A percentile compares a stretch with the other conserved stretches of the same genome.
phyloP scores from a whole-genome alignment of 352 stramenopile species.

The Phytopythium chamaehyphon region DNA sequence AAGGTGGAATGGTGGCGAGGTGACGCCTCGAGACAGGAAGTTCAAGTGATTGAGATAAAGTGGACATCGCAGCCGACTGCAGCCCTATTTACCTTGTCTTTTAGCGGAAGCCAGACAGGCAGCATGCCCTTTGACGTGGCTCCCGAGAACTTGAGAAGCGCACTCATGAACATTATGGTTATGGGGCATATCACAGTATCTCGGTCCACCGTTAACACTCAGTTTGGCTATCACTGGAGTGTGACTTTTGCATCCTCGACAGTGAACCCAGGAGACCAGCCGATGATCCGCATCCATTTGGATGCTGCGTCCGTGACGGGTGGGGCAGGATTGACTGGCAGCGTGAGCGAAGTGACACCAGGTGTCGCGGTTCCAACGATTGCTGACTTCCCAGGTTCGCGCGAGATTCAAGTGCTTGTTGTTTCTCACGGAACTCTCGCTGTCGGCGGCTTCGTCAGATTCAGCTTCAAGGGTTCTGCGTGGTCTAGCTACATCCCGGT shows the following conservation, averaged over 20 bases:
- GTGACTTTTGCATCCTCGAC: slow-evolving; percentile 56
- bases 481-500: slow-evolving; percentile 71
- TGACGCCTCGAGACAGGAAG: slow-evolving; percentile 36
- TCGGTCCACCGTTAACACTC: slow-evolving; percentile 45
- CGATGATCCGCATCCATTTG: slow-evolving; percentile 58
- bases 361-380: slow-evolving; percentile 35
- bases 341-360: slow-evolving; percentile 44
- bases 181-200: slow-evolving; percentile 56
- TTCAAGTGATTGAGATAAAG: slow-evolving; percentile 85
- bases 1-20: slow-evolving; percentile 81
- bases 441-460: slow-evolving; percentile 60
- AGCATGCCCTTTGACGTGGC: slow-evolving; percentile 71
- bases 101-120: slow-evolving; percentile 62
- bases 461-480: slow-evolving; percentile 67
- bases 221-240: slow-evolving; percentile 70
- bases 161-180: slow-evolving; percentile 84
- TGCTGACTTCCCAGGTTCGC: slow-evolving; percentile 46
- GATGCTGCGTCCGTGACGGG: slow-evolving; percentile 10
- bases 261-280: slow-evolving; percentile 47
- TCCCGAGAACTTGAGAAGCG: slow-evolving; percentile 76
- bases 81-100: slow-evolving; percentile 67
- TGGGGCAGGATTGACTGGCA: slow-evolving; percentile 22
- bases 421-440: slow-evolving; percentile 34
- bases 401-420: slow-evolving; percentile 72
- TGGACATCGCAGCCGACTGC: slow-evolving; percentile 60